Evolutionary conservation across 1,284 basidiomycete species (phyloP).

Genomic region (Coniferiporia sulphurascens): DNA sequence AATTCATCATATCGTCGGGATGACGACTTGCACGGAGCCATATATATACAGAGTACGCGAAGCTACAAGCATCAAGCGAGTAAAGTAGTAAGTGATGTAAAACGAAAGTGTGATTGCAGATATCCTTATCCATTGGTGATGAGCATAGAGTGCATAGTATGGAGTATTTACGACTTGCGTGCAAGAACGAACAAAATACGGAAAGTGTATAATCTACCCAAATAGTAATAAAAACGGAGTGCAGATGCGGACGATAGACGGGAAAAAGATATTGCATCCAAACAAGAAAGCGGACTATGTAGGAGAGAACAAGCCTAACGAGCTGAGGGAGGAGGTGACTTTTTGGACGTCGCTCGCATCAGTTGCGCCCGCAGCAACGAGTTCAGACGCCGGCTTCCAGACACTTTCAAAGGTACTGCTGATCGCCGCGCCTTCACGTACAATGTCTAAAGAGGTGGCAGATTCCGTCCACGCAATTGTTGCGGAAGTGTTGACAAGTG

Average conservation of each 20-base stretch:
- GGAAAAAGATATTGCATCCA: not conserved
- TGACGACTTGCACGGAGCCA: too few species aligned
- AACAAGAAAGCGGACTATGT: conserved; percentile 7
- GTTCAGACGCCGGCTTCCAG: conserved; percentile 44
- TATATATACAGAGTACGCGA: too few species aligned
- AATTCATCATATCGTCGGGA: too few species aligned
- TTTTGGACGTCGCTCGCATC: conserved; percentile 11
- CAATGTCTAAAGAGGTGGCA: conserved; percentile 43
- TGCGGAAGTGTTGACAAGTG: conserved; percentile 36
- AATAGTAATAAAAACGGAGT: not conserved
- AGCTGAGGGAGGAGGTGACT: conserved; percentile 9
- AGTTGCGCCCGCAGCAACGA: conserved; percentile 33
- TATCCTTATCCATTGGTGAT: not conserved
- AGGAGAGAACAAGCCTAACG: conserved; percentile 13
- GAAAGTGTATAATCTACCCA: not conserved
- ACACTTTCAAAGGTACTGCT: conserved; percentile 43
- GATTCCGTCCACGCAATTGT: conserved; percentile 49
- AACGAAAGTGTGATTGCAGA: not conserved
- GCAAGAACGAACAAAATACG: not conserved
- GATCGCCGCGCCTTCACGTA: conserved; percentile 42
- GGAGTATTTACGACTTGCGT: not conserved
- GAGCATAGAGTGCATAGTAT: not conserved
- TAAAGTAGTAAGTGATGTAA: not conserved
- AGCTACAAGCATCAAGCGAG: not conserved
- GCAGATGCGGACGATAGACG: not conserved